A percentile compares a stretch with the other conserved stretches of the same genome.
phyloP scores from a whole-genome alignment of 2,329 filamentous ascomycete species.

The Canariomyces notabilis region DNA sequence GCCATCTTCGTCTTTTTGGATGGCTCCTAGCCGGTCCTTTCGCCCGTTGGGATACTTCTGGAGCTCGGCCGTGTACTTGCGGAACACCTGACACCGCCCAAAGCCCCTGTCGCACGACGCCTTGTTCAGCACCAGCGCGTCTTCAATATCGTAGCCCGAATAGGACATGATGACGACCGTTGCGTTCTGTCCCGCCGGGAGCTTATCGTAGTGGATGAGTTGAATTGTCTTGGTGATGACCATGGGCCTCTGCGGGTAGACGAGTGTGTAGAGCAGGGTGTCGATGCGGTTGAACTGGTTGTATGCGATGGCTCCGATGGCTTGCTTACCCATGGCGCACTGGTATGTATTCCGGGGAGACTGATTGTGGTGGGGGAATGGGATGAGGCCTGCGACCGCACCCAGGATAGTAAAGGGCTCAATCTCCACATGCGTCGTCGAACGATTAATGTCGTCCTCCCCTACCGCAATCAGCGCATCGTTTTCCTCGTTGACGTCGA shows the following conservation, averaged over 20 bases:
- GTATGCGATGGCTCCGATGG: conserved; percentile 94
- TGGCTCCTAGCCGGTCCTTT: conserved; percentile 59
- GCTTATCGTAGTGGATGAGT: conserved; percentile 92
- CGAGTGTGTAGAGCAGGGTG: conserved; percentile 90
- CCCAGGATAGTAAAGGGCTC: conserved; percentile 96
- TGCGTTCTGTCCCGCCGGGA: conserved; percentile 93
- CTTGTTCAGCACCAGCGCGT: conserved; percentile 94
- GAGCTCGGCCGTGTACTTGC: conserved; percentile 82
- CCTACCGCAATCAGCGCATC: conserved; percentile 90
- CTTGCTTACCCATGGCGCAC: conserved; percentile 99
- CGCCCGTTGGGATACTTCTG: conserved; percentile 85
- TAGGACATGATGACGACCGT: conserved; percentile 99
- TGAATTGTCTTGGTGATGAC: conserved; percentile 97
- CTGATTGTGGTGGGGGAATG: conserved; percentile 98
- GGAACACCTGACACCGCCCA: conserved; percentile 95
- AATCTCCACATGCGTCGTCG: conserved; percentile 92
- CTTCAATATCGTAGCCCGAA: conserved; percentile 98
- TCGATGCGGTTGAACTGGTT: conserved; percentile 98
- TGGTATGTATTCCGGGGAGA: conserved; percentile 98
- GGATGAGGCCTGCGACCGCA: conserved; percentile 91
- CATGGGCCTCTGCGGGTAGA: conserved; percentile 96
- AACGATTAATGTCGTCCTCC: conserved; percentile 74
- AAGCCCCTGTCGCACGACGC: conserved; percentile 92
- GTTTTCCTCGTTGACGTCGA: conserved; percentile 98
- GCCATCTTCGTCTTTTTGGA: conserved; percentile 56